phyloP scores from a whole-genome alignment of 2,329 filamentous ascomycete genomes.

The Colletotrichum sp. region DNA sequence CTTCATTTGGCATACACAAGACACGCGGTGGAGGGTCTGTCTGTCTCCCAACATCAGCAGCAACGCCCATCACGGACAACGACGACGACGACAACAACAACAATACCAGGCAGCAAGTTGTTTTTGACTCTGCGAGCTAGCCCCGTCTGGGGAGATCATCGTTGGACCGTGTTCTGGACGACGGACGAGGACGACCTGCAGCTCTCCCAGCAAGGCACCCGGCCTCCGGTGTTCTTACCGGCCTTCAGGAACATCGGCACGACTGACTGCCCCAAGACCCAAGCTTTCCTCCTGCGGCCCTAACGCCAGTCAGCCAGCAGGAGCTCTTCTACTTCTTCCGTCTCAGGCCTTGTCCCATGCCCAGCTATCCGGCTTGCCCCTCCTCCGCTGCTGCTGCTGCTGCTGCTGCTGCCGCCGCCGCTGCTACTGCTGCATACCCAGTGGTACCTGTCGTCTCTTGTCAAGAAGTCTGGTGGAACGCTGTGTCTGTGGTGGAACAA shows the following conservation, averaged over 20 bases:
- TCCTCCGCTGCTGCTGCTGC: background rate
- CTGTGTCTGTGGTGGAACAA: constrained; percentile 25
- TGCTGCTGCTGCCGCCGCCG: background rate
- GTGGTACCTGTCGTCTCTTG: background rate
- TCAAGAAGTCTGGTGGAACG: constrained; percentile 17
- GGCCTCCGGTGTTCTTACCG: background rate
- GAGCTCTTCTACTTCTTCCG: background rate
- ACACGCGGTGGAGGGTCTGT: background rate
- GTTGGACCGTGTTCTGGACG: background rate
- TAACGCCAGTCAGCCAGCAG: background rate
- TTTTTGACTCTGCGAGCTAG: background rate
- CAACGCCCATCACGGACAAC: background rate
- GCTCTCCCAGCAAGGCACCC: background rate
- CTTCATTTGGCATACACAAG: background rate
- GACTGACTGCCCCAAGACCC: background rate
- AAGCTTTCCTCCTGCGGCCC: constrained; percentile 11
- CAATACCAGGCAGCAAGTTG: background rate
- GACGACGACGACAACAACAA: background rate
- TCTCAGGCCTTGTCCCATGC: constrained; percentile 16
- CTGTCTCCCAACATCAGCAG: background rate
- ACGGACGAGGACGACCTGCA: background rate
- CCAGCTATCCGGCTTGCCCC: constrained; percentile 16
- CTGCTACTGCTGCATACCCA: background rate
- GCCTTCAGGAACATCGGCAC: constrained; percentile 3
- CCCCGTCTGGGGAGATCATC: background rate